These are phyloP conservation scores for Aspergillus sp. DNA, from an alignment of 2,329 filamentous ascomycete species.

Conservation along the genomic window DNA sequence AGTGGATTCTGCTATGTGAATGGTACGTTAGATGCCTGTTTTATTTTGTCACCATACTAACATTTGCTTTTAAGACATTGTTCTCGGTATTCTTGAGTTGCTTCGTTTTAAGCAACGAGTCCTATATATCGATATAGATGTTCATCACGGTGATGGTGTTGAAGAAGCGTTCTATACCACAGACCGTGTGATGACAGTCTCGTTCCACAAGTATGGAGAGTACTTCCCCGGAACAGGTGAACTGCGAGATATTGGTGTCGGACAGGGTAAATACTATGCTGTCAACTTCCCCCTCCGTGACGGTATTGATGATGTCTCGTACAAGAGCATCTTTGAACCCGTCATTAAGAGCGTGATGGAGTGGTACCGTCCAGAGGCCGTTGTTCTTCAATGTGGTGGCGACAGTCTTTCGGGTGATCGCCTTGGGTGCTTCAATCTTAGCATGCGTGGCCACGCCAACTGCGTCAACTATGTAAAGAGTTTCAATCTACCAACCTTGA, in stretches of 20 bases:
- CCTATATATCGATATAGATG: constrained; percentile 67
- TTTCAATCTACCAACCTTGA: constrained; percentile 64
- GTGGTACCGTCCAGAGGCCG: constrained; percentile 65
- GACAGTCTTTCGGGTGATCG: constrained; percentile 68
- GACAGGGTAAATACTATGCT: constrained; percentile 65
- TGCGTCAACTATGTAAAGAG: constrained; percentile 69
- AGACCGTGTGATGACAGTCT: constrained; percentile 70
- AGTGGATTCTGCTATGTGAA: constrained; percentile 99
- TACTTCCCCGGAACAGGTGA: constrained; percentile 72
- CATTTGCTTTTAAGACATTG: constrained; percentile 53
- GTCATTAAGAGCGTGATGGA: constrained; percentile 69
- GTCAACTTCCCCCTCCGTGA: constrained; percentile 70
- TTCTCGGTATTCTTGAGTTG: constrained; percentile 65
- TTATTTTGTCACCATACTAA: constrained; percentile 11
- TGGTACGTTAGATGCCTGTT: constrained; percentile 42
- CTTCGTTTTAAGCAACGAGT: constrained; percentile 64
- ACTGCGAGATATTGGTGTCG: constrained; percentile 67
- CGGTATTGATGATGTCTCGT: constrained; percentile 66
- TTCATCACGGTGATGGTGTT: constrained; percentile 68
- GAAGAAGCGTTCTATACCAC: constrained; percentile 72
- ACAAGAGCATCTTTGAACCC: constrained; percentile 68
- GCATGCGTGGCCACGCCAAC: constrained; percentile 69
- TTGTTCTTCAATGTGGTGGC: constrained; percentile 68
- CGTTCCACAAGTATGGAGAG: constrained; percentile 72
- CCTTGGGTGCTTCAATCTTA: constrained; percentile 68